A percentile compares a stretch with the other conserved stretches of the same genome.
phyloP scores from a whole-genome alignment of 768 basidiomycete species.

The Agaricus subrufescens region DNA sequence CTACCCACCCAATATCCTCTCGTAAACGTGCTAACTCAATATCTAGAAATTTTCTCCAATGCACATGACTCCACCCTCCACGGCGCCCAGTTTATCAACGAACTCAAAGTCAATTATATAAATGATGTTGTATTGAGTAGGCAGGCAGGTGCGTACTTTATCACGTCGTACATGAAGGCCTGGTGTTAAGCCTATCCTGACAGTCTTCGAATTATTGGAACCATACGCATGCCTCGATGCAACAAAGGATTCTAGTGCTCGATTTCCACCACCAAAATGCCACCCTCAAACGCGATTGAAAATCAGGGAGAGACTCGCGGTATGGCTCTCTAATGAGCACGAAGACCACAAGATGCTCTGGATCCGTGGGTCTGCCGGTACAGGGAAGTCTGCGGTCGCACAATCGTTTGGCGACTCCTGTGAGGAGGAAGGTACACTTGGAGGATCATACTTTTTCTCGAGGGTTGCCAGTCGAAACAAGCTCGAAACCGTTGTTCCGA shows the following conservation, averaged over 20 bases:
- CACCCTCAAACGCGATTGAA: too few relatives aligned
- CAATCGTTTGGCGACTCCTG: neutral
- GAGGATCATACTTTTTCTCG: slow-evolving; percentile 2
- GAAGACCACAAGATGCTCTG: neutral
- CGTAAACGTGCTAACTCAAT: too few relatives aligned
- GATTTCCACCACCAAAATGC: neutral
- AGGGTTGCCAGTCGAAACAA: neutral
- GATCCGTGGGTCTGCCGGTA: slow-evolving; percentile 6
- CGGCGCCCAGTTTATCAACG: too few relatives aligned
- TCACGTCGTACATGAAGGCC: neutral
- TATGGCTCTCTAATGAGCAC: neutral
- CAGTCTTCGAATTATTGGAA: neutral
- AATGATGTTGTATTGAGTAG: neutral
- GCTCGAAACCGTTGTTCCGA: neutral
- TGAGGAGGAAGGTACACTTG: neutral
- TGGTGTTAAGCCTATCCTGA: neutral
- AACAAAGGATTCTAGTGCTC: neutral
- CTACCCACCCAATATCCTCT: too few relatives aligned
- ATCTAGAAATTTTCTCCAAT: too few relatives aligned
- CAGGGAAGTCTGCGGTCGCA: slow-evolving; percentile 5
- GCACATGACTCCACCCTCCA: too few relatives aligned
- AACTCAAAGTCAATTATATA: too few relatives aligned
- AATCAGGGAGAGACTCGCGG: neutral
- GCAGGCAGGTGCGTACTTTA: neutral
- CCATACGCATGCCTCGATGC: neutral